These are phyloP conservation scores for Vitellaria paradoxa DNA, from an alignment of 179 eudicot species.

Conservation along the genomic window DNA sequence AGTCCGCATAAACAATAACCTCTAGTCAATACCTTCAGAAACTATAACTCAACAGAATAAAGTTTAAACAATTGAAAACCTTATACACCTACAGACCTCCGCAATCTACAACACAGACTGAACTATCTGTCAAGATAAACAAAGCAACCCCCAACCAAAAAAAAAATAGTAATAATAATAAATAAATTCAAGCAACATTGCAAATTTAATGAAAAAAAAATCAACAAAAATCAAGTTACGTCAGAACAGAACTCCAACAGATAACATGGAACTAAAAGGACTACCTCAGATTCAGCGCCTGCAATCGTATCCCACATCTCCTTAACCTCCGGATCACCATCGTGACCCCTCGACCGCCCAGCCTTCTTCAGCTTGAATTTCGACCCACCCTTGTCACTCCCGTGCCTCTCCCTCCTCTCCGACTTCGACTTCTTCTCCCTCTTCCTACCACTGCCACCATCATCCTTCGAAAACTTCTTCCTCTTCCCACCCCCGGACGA, in stretches of 20 bases:
- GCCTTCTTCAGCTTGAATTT: conserved; percentile 47
- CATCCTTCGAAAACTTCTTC: conserved; percentile 30
- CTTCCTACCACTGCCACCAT: conserved; percentile 23
- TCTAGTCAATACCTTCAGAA: background rate
- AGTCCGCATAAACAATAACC: background rate
- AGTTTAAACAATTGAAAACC: background rate
- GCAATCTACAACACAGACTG: background rate
- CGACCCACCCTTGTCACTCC: conserved; percentile 40
- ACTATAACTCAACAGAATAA: background rate
- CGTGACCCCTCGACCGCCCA: conserved; percentile 28
- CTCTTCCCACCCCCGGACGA: conserved; percentile 42
- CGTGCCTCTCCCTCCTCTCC: conserved; percentile 37
- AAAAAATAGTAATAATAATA: no score
- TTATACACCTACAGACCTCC: background rate
- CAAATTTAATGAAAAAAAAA: background rate
- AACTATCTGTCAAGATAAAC: background rate
- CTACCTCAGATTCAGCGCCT: conserved; percentile 79
- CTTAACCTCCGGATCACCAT: conserved; percentile 70
- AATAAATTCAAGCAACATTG: background rate
- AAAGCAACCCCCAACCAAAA: background rate
- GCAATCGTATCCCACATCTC: conserved; percentile 96
- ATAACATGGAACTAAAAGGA: background rate
- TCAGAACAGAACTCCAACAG: background rate
- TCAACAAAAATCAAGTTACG: background rate
- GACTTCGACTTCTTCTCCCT: conserved; percentile 38